Base-by-base conservation (phyloP, 352 stramenopile genomes). In the Phytophthora cactorum region DNA sequence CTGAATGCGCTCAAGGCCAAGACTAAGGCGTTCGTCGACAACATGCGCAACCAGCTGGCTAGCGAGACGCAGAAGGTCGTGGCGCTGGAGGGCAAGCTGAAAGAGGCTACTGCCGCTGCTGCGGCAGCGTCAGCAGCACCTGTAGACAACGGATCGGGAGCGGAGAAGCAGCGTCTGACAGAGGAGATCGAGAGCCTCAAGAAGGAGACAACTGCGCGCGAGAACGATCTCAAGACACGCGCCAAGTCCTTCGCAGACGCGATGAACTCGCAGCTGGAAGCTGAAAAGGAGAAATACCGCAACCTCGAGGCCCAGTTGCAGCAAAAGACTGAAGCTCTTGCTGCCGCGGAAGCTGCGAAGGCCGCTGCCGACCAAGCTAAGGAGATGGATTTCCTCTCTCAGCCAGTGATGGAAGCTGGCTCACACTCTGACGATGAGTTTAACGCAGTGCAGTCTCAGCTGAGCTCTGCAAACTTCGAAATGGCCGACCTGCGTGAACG, bases 21-120 rank as follows among this genome's bases (percentile, higher is more conserved):
- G 78, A 90, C 86, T 57, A 94, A 94, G 68, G 82, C 82, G 28
- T 94, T 94, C 45, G 86, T 91, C 9, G 86, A 94, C 62, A 91
- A 88, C 41, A 86, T 94, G 79, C 84, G 84, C 32, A 60, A 62
- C 29, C 81, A 94, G 45, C 67, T 94, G 6, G 74, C 75, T 7
- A 65, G 49, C 3, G 79, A 91, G 63, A 90, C 90, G 66, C 86
- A 90, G 66, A 90, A 89, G 68, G 76, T 91, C 12, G 68, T 60
- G 4, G 70, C 84, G 1, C 61, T 92, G 1, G 81, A 88, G 64
- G 76, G 75, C 38, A 80, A 89, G 49, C 64, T 91, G 31, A 74
- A 81, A 43, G 49, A 47, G 25, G 41, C 56, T 4, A 59, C 47
- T 28, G 31, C 53, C 3, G 57, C 49, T 29, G 22, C 55, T n/a